A percentile compares a stretch with the other conserved stretches of the same genome.
Conservation (phyloP, 2,329 filamentous ascomycete species). For the Zymoseptoria brevis region DNA sequence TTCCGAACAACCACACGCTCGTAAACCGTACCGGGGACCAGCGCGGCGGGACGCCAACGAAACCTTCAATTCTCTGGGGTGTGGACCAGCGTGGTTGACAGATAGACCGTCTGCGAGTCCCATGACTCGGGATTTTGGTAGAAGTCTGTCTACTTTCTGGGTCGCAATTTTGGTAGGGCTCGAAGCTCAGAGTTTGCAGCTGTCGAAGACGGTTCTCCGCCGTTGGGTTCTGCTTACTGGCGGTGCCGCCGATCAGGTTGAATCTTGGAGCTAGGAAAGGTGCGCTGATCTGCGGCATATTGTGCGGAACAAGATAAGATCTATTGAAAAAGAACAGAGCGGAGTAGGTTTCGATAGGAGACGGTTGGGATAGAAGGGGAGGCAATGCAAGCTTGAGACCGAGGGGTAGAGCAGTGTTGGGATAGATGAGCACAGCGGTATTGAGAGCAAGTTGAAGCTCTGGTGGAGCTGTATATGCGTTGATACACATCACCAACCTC, state of each 20-base stretch:
- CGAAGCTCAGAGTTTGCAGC: not conserved
- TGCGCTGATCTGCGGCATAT: not conserved
- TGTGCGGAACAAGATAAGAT: not conserved
- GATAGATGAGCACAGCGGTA: not conserved
- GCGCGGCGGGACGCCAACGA: not conserved
- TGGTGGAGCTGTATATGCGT: not conserved
- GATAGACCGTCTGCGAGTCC: not conserved
- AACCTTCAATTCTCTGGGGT: not conserved
- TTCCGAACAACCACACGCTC: not conserved
- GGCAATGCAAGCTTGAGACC: not conserved
- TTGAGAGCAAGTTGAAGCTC: not conserved
- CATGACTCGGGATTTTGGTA: not conserved
- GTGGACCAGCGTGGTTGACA: not conserved
- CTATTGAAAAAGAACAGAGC: not conserved
- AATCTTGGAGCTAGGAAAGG: not conserved
- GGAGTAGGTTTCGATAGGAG: not conserved
- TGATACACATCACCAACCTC: not conserved
- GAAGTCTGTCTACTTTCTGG: not conserved
- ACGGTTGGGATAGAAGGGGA: too few relatives aligned
- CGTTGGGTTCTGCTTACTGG: not conserved
- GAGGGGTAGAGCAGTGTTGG: not conserved
- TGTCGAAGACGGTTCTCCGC: not conserved
- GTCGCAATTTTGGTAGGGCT: not conserved
- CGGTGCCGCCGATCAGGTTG: not conserved
- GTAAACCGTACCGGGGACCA: not conserved